Conservation (phyloP, 2,329 filamentous ascomycete species). For the Amphichorda felina region DNA sequence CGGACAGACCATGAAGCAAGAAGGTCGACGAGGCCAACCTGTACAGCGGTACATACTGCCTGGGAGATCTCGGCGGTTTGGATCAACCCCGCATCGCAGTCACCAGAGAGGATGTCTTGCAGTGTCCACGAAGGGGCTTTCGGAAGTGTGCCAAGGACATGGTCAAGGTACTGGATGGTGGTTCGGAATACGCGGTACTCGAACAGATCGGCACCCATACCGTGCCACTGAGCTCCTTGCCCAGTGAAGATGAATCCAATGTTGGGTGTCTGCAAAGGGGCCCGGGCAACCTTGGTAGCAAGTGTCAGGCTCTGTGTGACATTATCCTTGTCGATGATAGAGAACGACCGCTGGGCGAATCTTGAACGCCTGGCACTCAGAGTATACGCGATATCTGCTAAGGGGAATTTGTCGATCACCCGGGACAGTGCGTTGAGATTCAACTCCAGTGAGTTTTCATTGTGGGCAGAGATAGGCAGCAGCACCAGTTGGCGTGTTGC, state of each 20-base stretch:
- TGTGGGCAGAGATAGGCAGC: constrained; percentile 11
- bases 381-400: constrained; percentile 12
- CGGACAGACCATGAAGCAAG: constrained; percentile 16
- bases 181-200: constrained; percentile 4
- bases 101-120: constrained; percentile 1
- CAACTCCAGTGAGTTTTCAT: constrained; percentile 7
- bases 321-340: constrained; percentile 1
- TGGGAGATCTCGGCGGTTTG: constrained; percentile 12
- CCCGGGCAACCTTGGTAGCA: background rate
- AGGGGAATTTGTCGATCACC: too few relatives aligned
- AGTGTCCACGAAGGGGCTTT: background rate
- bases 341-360: constrained; percentile 6
- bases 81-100: background rate
- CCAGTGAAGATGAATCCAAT: constrained; percentile 30
- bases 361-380: constrained; percentile 6
- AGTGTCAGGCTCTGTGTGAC: background rate
- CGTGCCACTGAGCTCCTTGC: constrained; percentile 28
- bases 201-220: constrained; percentile 15
- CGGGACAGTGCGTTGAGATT: too few relatives aligned
- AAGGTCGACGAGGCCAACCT: constrained; percentile 22
- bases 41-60: constrained; percentile 16
- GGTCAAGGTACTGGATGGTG: constrained; percentile 2
- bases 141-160: background rate
- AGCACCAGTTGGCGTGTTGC: too few relatives aligned
- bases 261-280: constrained; percentile 1